Evolutionary conservation across 805 yeast species (phyloP).

Genomic region (Barnettozyma vustinii): DNA sequence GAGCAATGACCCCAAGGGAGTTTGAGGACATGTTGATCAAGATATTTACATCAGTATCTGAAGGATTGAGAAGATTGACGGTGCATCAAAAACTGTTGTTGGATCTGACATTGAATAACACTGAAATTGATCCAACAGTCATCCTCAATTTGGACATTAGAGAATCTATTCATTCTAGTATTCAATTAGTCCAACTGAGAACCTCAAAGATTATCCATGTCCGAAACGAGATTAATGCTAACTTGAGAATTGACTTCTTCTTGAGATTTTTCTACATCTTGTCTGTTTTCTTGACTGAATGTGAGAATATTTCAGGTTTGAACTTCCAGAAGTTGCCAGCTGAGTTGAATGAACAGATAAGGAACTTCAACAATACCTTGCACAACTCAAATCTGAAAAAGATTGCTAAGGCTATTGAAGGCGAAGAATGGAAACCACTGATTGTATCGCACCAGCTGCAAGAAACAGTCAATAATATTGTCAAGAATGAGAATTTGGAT

Average conservation of each 20-base stretch:
- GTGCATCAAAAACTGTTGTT: conserved; percentile 75
- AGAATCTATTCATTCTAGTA: conserved; percentile 57
- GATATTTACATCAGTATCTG: conserved; percentile 61
- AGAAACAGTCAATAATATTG: conserved; percentile 42
- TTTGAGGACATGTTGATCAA: conserved; percentile 64
- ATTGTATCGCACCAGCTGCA: conserved; percentile 48
- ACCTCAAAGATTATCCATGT: conserved; percentile 74
- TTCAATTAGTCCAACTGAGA: conserved; percentile 68
- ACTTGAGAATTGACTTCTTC: conserved; percentile 54
- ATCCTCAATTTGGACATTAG: conserved; percentile 64
- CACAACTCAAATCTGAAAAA: conserved; percentile 46
- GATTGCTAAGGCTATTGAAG: conserved; percentile 47
- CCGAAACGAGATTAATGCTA: conserved; percentile 65
- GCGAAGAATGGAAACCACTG: conserved; percentile 77
- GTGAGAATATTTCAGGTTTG: conserved; percentile 75
- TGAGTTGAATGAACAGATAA: conserved; percentile 60
- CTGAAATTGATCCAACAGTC: conserved; percentile 27
- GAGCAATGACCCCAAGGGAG: conserved; percentile 64
- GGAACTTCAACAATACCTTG: conserved; percentile 48
- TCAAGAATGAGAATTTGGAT: conserved; percentile 41
- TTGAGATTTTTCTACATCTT: conserved; percentile 60
- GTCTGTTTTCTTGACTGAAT: conserved; percentile 68
- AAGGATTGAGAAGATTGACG: conserved; percentile 66
- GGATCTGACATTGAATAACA: conserved; percentile 53
- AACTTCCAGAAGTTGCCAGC: conserved; percentile 55